Conservation (phyloP, 2,329 filamentous ascomycete genomes). For the Hyphodiscus sp. region DNA sequence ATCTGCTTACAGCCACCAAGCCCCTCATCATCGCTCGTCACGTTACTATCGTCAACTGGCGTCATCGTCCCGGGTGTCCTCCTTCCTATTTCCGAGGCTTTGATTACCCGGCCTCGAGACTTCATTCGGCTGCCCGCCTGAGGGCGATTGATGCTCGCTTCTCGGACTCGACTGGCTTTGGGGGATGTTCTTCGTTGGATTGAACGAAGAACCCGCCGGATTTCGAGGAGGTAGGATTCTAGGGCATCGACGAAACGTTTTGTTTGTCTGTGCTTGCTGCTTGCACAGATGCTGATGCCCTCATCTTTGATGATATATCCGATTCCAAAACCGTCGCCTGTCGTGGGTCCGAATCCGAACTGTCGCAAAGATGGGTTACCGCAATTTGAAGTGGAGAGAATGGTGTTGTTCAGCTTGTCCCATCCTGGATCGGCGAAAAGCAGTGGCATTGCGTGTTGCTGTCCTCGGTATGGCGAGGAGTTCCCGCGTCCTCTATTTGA, state of each 20-base stretch:
- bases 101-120: slow-evolving; percentile 67
- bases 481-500: slow-evolving; percentile 39
- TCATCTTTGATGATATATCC: slow-evolving; percentile 99
- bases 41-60: slow-evolving; percentile 62
- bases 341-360: slow-evolving; percentile 94
- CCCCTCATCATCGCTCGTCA: slow-evolving; percentile 77
- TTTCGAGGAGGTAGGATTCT: slow-evolving; percentile 85
- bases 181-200: slow-evolving; percentile 51
- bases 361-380: slow-evolving; percentile 91
- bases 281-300: slow-evolving; percentile 82
- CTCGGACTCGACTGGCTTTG: slow-evolving; percentile 50
- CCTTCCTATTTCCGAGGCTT: slow-evolving; percentile 40
- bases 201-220: slow-evolving; percentile 74
- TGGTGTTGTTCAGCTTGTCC: slow-evolving; percentile 92
- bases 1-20: slow-evolving; percentile 77
- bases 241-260: slow-evolving; percentile 82
- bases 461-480: slow-evolving; percentile 44
- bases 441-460: slow-evolving; percentile 55
- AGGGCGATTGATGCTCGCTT: slow-evolving; percentile 40
- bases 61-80: slow-evolving; percentile 47
- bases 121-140: slow-evolving; percentile 47
- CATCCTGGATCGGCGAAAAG: slow-evolving; percentile 86
- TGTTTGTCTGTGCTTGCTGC: slow-evolving; percentile 90
- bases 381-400: slow-evolving; percentile 96
- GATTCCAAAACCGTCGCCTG: slow-evolving; percentile 90